A percentile compares a stretch with the other conserved stretches of the same genome.
Evolutionary conservation across 371 early-diverging fungal genomes (phyloP).

Genomic region (Lichtheimia ramosa): DNA sequence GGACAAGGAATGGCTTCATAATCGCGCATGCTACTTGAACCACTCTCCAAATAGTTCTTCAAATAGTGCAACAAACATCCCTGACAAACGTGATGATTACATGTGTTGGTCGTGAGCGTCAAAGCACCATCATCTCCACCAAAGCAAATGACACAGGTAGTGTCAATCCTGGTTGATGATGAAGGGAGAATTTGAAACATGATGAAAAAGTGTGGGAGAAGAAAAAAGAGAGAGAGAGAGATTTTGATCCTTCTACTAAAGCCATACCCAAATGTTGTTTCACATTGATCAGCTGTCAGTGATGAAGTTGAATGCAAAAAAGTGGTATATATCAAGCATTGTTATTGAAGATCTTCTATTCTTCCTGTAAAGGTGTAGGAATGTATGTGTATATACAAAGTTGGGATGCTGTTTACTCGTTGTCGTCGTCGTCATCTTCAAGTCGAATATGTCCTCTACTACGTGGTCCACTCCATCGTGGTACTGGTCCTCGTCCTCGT

Average conservation of each 20-base stretch:
- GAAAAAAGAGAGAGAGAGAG: too few relatives aligned
- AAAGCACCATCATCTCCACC: neutral
- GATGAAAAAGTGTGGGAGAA: too few relatives aligned
- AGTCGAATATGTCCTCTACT: constrained; percentile 34
- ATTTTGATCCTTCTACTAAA: too few relatives aligned
- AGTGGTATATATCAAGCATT: too few relatives aligned
- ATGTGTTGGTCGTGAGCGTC: neutral
- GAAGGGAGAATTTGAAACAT: too few relatives aligned
- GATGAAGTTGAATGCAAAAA: too few relatives aligned
- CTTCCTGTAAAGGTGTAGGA: neutral
- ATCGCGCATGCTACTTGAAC: neutral
- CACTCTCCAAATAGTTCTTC: neutral
- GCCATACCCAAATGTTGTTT: too few relatives aligned
- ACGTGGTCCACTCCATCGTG: constrained; percentile 46
- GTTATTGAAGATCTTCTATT: neutral
- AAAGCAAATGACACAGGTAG: neutral
- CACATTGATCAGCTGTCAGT: too few relatives aligned
- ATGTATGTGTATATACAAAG: neutral
- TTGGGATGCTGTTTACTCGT: neutral
- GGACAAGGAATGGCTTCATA: neutral
- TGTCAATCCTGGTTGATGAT: too few relatives aligned
- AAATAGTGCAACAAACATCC: neutral
- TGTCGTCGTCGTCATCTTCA: constrained; percentile 21
- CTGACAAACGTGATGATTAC: neutral
- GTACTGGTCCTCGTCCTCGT: constrained; percentile 44